These are phyloP conservation scores for Leccinum pellstonianum DNA, from an alignment of 768 basidiomycete genomes.

Conservation along the genomic window DNA sequence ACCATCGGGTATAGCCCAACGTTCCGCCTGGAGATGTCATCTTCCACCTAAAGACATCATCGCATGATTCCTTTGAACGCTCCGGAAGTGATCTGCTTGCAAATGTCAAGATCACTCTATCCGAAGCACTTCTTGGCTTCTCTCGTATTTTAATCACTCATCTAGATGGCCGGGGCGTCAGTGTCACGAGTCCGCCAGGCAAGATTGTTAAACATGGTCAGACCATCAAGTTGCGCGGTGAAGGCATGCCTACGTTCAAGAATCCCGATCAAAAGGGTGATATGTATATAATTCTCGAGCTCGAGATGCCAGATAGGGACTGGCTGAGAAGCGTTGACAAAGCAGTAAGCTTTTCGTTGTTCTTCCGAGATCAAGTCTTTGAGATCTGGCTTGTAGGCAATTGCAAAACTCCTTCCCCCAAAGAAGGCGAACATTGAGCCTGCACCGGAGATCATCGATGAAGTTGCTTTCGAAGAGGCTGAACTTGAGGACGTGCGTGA, in stretches of 20 bases:
- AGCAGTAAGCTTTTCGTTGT: conserved; percentile 41
- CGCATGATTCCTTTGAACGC: conserved; percentile 81
- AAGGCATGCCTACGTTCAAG: conserved; percentile 87
- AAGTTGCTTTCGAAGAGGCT: conserved; percentile 70
- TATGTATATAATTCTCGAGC: conserved; percentile 74
- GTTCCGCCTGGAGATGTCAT: conserved; percentile 88
- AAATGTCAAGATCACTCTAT: conserved; percentile 81
- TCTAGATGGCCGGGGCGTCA: conserved; percentile 90
- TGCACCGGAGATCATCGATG: conserved; percentile 65
- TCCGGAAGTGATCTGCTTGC: conserved; percentile 80
- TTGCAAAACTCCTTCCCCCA: conserved; percentile 68
- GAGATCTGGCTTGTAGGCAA: conserved; percentile 43
- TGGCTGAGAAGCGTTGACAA: conserved; percentile 72
- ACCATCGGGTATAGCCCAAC: conserved; percentile 62
- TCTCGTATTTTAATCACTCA: conserved; percentile 87
- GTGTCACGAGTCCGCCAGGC: conserved; percentile 68
- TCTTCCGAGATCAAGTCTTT: neutral
- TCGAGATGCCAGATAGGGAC: conserved; percentile 83
- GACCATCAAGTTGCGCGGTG: conserved; percentile 71
- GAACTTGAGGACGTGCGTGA: conserved; percentile 83
- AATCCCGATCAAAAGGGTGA: conserved; percentile 70
- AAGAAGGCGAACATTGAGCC: conserved; percentile 76
- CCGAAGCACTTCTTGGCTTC: conserved; percentile 95
- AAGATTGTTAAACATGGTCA: conserved; percentile 75
- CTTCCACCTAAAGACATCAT: conserved; percentile 66